These are phyloP conservation scores for Oryza brachyantha DNA, from an alignment of 176 grass and related monocot species.

Conservation along the genomic window DNA sequence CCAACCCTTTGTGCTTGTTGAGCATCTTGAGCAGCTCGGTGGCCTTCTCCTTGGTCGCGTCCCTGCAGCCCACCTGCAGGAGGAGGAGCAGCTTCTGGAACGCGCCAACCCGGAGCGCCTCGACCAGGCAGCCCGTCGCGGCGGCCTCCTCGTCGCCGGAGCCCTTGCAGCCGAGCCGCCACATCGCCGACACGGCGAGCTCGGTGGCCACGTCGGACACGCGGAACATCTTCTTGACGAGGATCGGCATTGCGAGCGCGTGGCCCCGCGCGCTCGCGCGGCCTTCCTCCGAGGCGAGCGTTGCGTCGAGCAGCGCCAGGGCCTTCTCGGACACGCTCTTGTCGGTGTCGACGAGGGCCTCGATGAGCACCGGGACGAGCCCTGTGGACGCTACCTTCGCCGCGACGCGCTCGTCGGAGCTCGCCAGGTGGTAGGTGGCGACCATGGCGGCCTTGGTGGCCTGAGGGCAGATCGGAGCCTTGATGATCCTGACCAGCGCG, in stretches of 20 bases:
- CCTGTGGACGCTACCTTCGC: slow-evolving; percentile 34
- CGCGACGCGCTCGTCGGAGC: slow-evolving; percentile 32
- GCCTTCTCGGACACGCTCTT: slow-evolving; percentile 86
- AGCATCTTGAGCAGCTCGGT: slow-evolving; percentile 79
- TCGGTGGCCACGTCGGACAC: slow-evolving; percentile 79
- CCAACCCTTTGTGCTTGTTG: slow-evolving; percentile 47
- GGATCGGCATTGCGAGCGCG: slow-evolving; percentile 59
- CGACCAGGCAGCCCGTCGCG: slow-evolving; percentile 27
- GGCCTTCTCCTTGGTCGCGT: slow-evolving; percentile 61
- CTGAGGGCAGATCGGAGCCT: slow-evolving; percentile 66
- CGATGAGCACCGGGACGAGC: slow-evolving; percentile 50
- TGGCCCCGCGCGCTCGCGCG: slow-evolving; percentile 39
- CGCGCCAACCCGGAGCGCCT: slow-evolving; percentile 65
- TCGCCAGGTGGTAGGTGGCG: slow-evolving; percentile 55
- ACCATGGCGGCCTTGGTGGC: slow-evolving; percentile 70
- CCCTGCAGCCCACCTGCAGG: slow-evolving; percentile 72
- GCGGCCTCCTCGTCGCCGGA: slow-evolving; percentile 23
- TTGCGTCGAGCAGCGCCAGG: slow-evolving; percentile 59
- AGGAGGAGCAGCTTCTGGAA: slow-evolving; percentile 87
- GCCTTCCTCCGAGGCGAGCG: slow-evolving; percentile 50
- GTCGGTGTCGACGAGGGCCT: slow-evolving; percentile 66
- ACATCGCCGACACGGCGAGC: slow-evolving; percentile 67
- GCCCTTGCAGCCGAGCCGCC: slow-evolving; percentile 50
- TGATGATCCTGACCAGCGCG: slow-evolving; percentile 54
- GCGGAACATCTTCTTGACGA: slow-evolving; percentile 91